Conservation (phyloP, 495 filamentous ascomycete species). For the Lasiosphaeria hispida region DNA sequence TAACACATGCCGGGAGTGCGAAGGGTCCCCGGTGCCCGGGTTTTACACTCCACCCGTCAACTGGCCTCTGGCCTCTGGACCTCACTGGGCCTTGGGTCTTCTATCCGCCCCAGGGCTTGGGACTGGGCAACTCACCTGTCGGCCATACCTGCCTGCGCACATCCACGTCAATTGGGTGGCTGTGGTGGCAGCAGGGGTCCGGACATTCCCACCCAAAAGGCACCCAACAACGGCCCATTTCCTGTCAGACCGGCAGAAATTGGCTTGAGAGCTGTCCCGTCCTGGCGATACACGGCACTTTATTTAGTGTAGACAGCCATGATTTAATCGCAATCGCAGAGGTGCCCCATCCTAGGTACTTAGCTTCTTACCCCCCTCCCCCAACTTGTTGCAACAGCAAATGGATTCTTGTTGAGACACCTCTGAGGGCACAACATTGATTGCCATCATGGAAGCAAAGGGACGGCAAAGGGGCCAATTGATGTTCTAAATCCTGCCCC, state of each 20-base stretch:
- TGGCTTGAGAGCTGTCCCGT: background rate
- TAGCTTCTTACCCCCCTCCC: too few relatives aligned
- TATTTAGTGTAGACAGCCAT: background rate
- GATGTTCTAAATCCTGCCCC: too few relatives aligned
- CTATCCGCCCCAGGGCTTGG: background rate
- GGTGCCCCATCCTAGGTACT: too few relatives aligned
- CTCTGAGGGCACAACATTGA: too few relatives aligned
- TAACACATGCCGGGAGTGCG: constrained; percentile 20
- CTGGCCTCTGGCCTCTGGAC: too few relatives aligned
- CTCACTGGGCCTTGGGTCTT: too few relatives aligned
- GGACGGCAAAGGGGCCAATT: too few relatives aligned
- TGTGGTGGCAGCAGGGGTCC: background rate
- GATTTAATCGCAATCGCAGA: too few relatives aligned
- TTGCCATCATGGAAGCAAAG: too few relatives aligned
- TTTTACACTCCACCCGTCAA: constrained; percentile 8
- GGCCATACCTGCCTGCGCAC: background rate
- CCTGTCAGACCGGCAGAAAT: constrained; percentile 4
- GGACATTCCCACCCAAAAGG: background rate
- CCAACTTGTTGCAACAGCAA: too few relatives aligned
- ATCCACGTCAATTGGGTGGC: constrained; percentile 2
- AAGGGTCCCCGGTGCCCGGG: constrained; percentile 13
- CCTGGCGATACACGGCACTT: constrained; percentile 3
- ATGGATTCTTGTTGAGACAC: too few relatives aligned
- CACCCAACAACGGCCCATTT: background rate
- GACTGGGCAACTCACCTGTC: too few relatives aligned